A percentile compares a stretch with the other conserved stretches of the same genome.
These are phyloP conservation scores for Erythrobasidium yunnanense DNA, from an alignment of 768 basidiomycete species.

Conservation along the genomic window DNA sequence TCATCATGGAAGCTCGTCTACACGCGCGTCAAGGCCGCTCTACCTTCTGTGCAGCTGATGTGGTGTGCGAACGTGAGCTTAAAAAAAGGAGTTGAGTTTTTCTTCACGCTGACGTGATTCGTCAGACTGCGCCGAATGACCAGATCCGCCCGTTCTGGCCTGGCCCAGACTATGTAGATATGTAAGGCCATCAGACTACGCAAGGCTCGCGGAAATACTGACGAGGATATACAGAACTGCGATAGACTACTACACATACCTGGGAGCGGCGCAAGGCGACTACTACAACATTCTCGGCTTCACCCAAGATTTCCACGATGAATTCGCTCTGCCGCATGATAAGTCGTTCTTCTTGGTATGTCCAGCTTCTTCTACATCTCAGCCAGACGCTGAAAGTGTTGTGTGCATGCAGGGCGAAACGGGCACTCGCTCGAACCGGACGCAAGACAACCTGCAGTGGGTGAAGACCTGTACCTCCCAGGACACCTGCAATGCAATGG, in stretches of 20 bases:
- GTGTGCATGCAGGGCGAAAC: conserved; percentile 4
- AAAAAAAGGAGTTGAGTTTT: too few species aligned
- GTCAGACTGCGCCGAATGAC: background rate
- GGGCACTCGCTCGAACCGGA: conserved; percentile 10
- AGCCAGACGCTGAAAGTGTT: background rate
- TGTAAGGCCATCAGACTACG: background rate
- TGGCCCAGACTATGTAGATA: conserved; percentile 1
- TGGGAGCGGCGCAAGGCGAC: background rate
- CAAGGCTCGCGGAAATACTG: background rate
- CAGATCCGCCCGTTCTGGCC: conserved; percentile 23
- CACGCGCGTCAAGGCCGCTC: background rate
- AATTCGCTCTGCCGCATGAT: conserved; percentile 8
- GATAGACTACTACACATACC: conserved; percentile 15
- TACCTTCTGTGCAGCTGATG: conserved; percentile 5
- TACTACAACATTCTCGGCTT: conserved; percentile 1
- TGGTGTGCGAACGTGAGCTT: conserved; percentile 5
- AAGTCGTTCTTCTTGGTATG: conserved; percentile 14
- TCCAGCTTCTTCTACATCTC: background rate
- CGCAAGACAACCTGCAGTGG: background rate
- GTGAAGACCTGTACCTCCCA: conserved; percentile 6
- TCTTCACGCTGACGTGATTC: too few species aligned
- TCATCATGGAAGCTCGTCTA: conserved; percentile 19
- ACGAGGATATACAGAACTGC: background rate
- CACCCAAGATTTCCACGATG: conserved; percentile 12
- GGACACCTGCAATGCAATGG: conserved; percentile 10